Evolutionary conservation across 495 filamentous ascomycete genomes (phyloP).

Genomic region (Letharia lupina): DNA sequence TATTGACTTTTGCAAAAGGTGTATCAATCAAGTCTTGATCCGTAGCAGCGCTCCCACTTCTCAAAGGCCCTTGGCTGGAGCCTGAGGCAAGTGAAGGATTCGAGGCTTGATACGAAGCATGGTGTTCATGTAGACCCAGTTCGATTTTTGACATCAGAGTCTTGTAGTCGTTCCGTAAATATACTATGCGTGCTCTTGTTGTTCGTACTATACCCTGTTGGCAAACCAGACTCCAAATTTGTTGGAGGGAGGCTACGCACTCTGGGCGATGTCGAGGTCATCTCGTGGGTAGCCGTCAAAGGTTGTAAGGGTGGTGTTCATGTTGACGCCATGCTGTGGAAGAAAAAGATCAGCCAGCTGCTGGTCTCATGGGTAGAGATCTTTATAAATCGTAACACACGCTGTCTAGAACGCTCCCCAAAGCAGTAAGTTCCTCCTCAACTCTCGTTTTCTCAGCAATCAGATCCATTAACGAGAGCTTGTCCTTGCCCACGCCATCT

Average conservation of each 20-base stretch:
- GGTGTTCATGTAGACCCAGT: conserved; percentile 69
- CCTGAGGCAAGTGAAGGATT: conserved; percentile 28
- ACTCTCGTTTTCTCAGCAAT: conserved; percentile 69
- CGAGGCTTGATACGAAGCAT: conserved; percentile 29
- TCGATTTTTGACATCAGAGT: conserved; percentile 76
- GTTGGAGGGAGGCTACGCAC: conserved; percentile 40
- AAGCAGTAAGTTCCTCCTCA: conserved; percentile 75
- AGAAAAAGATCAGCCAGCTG: not conserved
- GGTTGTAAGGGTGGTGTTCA: conserved; percentile 83
- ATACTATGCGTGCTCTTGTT: conserved; percentile 80
- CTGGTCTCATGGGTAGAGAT: no score
- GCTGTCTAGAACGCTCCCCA: conserved; percentile 79
- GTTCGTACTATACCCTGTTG: conserved; percentile 60
- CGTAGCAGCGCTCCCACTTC: conserved; percentile 10
- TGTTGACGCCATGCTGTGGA: conserved; percentile 76
- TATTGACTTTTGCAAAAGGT: conserved; percentile 88
- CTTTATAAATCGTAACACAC: conserved; percentile 35
- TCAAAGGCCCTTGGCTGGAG: conserved; percentile 19
- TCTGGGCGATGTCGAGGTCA: conserved; percentile 93
- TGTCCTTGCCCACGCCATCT: conserved; percentile 45
- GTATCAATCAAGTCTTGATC: conserved; percentile 44
- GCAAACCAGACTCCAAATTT: conserved; percentile 7
- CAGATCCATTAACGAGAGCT: conserved; percentile 53
- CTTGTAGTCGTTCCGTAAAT: conserved; percentile 88
- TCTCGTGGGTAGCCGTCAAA: conserved; percentile 87